Evolutionary conservation across 129 eudicot genomes (phyloP).

Genomic region (Flaveria trinervia): DNA sequence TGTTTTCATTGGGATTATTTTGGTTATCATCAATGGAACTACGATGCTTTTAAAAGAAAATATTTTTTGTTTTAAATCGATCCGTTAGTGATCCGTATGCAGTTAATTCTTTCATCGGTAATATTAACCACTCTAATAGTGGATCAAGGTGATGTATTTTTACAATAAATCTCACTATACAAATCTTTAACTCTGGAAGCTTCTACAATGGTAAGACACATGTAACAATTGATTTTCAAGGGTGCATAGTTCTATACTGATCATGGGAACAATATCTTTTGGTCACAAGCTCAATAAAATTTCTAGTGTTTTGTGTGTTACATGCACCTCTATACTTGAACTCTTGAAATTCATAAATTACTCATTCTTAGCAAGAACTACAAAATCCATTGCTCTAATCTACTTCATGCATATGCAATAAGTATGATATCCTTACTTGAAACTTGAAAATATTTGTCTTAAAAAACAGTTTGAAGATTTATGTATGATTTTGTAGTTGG

Average conservation of each 20-base stretch:
- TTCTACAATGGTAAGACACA: too few relatives aligned
- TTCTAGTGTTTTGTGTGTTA: constrained; percentile 21
- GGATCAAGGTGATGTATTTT: too few relatives aligned
- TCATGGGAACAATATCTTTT: constrained; percentile 3
- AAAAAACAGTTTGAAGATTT: too few relatives aligned
- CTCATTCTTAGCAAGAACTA: background rate
- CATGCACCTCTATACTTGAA: constrained; percentile 27
- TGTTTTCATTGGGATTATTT: too few relatives aligned
- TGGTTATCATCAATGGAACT: too few relatives aligned
- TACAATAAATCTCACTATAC: background rate
- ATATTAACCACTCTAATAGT: too few relatives aligned
- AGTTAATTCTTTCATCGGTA: too few relatives aligned
- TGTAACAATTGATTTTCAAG: background rate
- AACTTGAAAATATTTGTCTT: background rate
- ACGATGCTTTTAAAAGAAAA: too few relatives aligned
- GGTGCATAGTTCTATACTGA: constrained; percentile 12
- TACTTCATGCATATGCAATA: background rate
- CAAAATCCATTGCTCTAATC: constrained; percentile 16
- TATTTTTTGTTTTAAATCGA: too few relatives aligned
- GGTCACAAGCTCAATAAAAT: constrained; percentile 22
- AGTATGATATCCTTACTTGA: background rate
- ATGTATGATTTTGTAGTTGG: too few relatives aligned
- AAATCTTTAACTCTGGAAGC: too few relatives aligned
- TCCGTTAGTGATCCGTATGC: too few relatives aligned
- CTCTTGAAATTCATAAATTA: background rate